phyloP scores from a whole-genome alignment of 108 stramenopile species.

The Conticribra weissflogii region DNA sequence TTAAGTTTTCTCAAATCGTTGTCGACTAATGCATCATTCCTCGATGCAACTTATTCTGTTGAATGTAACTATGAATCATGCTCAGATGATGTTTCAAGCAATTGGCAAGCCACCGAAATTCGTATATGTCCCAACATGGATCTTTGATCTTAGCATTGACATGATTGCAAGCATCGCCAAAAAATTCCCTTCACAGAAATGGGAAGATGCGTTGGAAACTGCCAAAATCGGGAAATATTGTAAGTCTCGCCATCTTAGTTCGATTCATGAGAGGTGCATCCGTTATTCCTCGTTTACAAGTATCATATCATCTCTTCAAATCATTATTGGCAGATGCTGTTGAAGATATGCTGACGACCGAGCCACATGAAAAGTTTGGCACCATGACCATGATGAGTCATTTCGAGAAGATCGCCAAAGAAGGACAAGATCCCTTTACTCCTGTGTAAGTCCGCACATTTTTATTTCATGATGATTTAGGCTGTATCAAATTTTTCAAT shows the following conservation, averaged over 20 bases:
- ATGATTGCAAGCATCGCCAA: slow-evolving; percentile 59
- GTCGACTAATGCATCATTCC: neutral
- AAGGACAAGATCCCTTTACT: slow-evolving; percentile 80
- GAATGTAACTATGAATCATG: neutral
- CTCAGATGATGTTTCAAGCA: slow-evolving; percentile 58
- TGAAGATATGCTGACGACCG: slow-evolving; percentile 87
- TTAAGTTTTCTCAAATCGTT: neutral
- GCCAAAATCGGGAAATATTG: slow-evolving; percentile 86
- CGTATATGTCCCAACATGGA: slow-evolving; percentile 55
- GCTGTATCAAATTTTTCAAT: neutral
- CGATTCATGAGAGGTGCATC: neutral
- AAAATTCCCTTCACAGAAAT: slow-evolving; percentile 36
- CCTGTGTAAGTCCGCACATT: slow-evolving; percentile 61
- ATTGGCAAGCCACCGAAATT: slow-evolving; percentile 59
- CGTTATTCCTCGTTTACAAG: neutral
- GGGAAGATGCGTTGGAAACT: slow-evolving; percentile 80
- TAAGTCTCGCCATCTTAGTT: too few species aligned
- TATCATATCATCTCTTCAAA: neutral
- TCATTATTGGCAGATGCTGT: slow-evolving; percentile 57
- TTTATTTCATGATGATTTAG: neutral
- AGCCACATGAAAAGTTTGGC: slow-evolving; percentile 74
- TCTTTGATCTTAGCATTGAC: slow-evolving; percentile 78
- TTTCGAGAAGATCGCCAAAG: slow-evolving; percentile 74
- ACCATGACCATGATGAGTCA: slow-evolving; percentile 72
- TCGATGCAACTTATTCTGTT: too few species aligned